phyloP scores from a whole-genome alignment of 2,329 filamentous ascomycete species.

The Beauveria bassiana region DNA sequence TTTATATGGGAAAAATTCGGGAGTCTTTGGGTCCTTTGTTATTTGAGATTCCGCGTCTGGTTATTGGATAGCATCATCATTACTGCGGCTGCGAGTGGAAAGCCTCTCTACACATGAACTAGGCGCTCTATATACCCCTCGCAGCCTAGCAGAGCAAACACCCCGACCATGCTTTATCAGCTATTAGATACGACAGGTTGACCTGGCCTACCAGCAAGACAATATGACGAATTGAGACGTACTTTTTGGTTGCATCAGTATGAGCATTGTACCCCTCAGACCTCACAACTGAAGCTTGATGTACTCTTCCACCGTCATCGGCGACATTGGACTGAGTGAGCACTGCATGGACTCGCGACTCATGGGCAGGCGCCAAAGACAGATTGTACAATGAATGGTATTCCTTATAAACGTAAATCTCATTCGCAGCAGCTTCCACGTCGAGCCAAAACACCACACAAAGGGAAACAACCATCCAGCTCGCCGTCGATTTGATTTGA shows the following conservation, averaged over 20 bases:
- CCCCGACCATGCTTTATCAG: neutral
- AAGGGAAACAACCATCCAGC: neutral
- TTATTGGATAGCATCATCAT: conserved; percentile 27
- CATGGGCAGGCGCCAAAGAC: neutral
- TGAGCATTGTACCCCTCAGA: neutral
- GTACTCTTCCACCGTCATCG: neutral
- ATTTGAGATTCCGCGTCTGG: conserved; percentile 23
- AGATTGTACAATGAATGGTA: neutral
- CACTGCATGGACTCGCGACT: too few species aligned
- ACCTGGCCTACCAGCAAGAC: conserved; percentile 1
- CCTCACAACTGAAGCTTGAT: neutral
- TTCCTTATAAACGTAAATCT: neutral
- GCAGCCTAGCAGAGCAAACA: neutral
- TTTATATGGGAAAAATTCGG: conserved; percentile 28
- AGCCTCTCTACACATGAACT: neutral
- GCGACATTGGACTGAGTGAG: too few species aligned
- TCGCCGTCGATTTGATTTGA: neutral
- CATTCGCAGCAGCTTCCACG: neutral
- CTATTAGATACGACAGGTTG: neutral
- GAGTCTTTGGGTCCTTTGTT: conserved; percentile 32
- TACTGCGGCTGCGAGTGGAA: conserved; percentile 12
- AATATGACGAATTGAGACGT: conserved; percentile 1
- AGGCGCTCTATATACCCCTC: conserved; percentile 1
- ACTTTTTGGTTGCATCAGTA: neutral
- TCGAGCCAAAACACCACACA: neutral